Evolutionary conservation across 495 filamentous ascomycete species (phyloP).

Genomic region (Penicillium salamii): DNA sequence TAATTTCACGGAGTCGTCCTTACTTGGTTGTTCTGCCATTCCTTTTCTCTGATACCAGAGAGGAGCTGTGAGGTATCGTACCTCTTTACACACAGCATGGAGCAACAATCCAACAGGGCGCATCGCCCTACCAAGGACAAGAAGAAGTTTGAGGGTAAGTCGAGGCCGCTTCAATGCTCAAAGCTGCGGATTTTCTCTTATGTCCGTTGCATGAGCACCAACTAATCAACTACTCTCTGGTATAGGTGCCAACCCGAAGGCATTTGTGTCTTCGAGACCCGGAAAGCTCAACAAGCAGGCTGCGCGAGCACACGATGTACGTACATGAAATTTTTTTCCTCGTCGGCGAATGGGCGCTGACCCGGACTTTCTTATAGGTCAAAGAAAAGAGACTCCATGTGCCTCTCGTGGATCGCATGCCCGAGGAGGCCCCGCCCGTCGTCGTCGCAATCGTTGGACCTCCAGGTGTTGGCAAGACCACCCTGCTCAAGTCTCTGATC

Average conservation of each 20-base stretch:
- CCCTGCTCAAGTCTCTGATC: slow-evolving; percentile 86
- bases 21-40: slow-evolving; percentile 7
- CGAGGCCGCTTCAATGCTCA: slow-evolving; percentile 5
- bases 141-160: slow-evolving; percentile 66
- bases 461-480: slow-evolving; percentile 76
- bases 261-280: slow-evolving; percentile 82
- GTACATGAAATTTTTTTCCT: slow-evolving; percentile 14
- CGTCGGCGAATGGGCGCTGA: slow-evolving; percentile 13
- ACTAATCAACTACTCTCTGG: slow-evolving; percentile 11
- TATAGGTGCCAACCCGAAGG: slow-evolving; percentile 81
- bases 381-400: slow-evolving; percentile 96
- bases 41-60: slow-evolving; percentile 18
- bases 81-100: slow-evolving; percentile 54
- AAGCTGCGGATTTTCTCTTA: slow-evolving; percentile 11
- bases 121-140: slow-evolving; percentile 90
- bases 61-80: slow-evolving; percentile 29
- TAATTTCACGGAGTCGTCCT: slow-evolving; percentile 2
- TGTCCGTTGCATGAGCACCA: background rate
- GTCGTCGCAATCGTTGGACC: slow-evolving; percentile 92
- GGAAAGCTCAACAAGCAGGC: slow-evolving; percentile 81
- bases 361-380: slow-evolving; percentile 52
- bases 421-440: slow-evolving; percentile 91
- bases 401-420: slow-evolving; percentile 88
- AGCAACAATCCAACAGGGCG: slow-evolving; percentile 78
- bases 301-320: slow-evolving; percentile 86